Evolutionary conservation across 2,329 filamentous ascomycete species (phyloP).

Genomic region (Polychaeton citri): DNA sequence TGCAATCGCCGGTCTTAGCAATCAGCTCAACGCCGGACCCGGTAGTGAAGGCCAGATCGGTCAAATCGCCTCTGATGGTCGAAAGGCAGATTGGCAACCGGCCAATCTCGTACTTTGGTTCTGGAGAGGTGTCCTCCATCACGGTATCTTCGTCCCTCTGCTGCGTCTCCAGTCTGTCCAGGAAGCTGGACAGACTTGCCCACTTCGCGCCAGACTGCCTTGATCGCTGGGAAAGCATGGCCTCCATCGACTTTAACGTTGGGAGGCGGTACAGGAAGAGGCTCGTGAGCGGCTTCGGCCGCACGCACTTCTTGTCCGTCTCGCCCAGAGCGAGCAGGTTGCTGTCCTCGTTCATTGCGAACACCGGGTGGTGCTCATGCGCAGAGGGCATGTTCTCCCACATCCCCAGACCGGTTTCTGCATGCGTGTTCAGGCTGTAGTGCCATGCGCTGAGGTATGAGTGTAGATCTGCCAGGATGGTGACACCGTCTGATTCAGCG

Average conservation of each 20-base stretch:
- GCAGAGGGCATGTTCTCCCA: slow-evolving; percentile 20
- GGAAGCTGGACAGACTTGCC: slow-evolving; percentile 5
- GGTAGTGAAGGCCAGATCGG: slow-evolving; percentile 10
- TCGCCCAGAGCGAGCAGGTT: slow-evolving; percentile 17
- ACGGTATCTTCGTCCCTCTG: not conserved
- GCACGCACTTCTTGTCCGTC: slow-evolving; percentile 16
- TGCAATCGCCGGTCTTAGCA: slow-evolving; percentile 12
- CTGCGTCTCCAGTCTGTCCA: slow-evolving; percentile 5
- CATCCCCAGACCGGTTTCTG: slow-evolving; percentile 12
- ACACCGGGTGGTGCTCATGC: slow-evolving; percentile 19
- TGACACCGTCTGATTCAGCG: slow-evolving; percentile 12
- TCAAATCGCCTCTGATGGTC: slow-evolving; percentile 14
- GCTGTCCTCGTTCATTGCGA: slow-evolving; percentile 10
- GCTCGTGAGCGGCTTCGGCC: slow-evolving; percentile 12
- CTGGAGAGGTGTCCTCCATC: not conserved
- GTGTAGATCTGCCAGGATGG: slow-evolving; percentile 15
- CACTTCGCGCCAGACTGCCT: slow-evolving; percentile 1
- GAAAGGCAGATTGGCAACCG: slow-evolving; percentile 17
- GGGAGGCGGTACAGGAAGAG: slow-evolving; percentile 20
- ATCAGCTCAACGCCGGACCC: slow-evolving; percentile 7
- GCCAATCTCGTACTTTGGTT: slow-evolving; percentile 8
- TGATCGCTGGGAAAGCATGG: slow-evolving; percentile 5
- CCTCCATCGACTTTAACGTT: slow-evolving; percentile 6
- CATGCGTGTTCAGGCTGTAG: slow-evolving; percentile 12
- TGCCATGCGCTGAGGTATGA: slow-evolving; percentile 17